These are phyloP conservation scores for Verticillium dahliae DNA, from an alignment of 2,329 filamentous ascomycete genomes.

Conservation along the genomic window DNA sequence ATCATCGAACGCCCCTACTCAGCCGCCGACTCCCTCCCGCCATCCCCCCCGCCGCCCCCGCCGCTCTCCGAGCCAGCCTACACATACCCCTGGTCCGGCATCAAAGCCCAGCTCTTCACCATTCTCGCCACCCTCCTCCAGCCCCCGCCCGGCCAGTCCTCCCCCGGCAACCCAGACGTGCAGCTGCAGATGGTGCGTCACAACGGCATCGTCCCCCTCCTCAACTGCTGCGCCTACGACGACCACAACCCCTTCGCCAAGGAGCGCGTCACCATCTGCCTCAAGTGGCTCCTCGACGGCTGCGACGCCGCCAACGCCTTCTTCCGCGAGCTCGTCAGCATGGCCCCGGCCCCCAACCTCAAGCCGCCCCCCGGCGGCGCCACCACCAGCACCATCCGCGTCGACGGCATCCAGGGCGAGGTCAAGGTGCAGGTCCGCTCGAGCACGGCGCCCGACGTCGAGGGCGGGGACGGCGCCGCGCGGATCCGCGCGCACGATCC, in stretches of 20 bases:
- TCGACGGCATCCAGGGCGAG: conserved; percentile 51
- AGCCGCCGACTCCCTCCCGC: conserved; percentile 14
- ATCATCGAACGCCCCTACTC: conserved; percentile 60
- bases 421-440: conserved; percentile 46
- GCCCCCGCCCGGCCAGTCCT: conserved; percentile 59
- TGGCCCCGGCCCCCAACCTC: conserved; percentile 31
- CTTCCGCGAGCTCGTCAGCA: conserved; percentile 55
- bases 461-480: conserved; percentile 16
- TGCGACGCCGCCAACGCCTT: conserved; percentile 68
- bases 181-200: conserved; percentile 82
- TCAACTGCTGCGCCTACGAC: conserved; percentile 87
- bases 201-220: conserved; percentile 78
- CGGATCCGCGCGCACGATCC: conserved; percentile 15
- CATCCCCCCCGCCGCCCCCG: conserved; percentile 31
- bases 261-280: conserved; percentile 80
- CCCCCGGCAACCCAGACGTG: conserved; percentile 64
- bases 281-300: conserved; percentile 77
- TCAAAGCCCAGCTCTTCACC: conserved; percentile 88
- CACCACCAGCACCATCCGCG: conserved; percentile 36
- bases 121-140: conserved; percentile 86
- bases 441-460: conserved; percentile 7
- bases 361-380: conserved; percentile 25
- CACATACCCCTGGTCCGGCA: conserved; percentile 62
- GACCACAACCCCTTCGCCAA: conserved; percentile 92
- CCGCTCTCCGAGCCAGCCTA: conserved; percentile 57